Evolutionary conservation across 345 rosid genomes (phyloP), one percentile per base, ranked within the genome.

Genomic region (Dimocarpus longan): DNA sequence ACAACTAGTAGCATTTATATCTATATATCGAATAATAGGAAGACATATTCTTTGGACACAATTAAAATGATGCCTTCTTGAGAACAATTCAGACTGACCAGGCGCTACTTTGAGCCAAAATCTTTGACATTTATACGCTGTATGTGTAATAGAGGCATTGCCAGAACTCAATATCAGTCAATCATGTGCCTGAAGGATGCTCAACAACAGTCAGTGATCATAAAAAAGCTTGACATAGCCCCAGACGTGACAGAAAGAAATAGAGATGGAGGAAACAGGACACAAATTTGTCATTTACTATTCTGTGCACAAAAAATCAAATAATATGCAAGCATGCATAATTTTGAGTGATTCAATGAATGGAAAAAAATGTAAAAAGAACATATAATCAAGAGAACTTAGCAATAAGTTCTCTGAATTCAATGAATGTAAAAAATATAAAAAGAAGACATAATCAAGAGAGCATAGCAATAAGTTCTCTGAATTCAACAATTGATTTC

Each of bases 181-280:
- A 15, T 22, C 57, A 70, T 70, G 39, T 54, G 75, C 43, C 75
- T 28, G 48, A 54, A 32, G 75, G 44, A 56, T 37, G n/a, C 26
- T 28, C 43, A 15, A 1, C 11, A 71, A 52, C 44, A 46, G 50
- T 8, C 2, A 46, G 50, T 9, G 50, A 9, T 52, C 28, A 71
- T 26, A 24, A 71, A 39, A 12, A 44, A 54, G 10, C 65, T 37
- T 21, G 40, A 24, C 0, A 46, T 24, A 44, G 26, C n/a, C 56
- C 39, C 46, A n/a, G 40, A 24, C 11, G 6, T 22, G 59, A 39
- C 18, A 66, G 56, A 21, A 69, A 21, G 72, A 12, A 46, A 70
- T 11, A 24, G 15, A 24, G 13, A 1, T 32, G 2, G 37, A 32
- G 11, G 21, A 2, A 24, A 70, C 52, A 22, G 1, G 5, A 24